Base-by-base conservation (phyloP, 495 filamentous ascomycete genomes). In the Hyaloscypha hepaticicola region DNA sequence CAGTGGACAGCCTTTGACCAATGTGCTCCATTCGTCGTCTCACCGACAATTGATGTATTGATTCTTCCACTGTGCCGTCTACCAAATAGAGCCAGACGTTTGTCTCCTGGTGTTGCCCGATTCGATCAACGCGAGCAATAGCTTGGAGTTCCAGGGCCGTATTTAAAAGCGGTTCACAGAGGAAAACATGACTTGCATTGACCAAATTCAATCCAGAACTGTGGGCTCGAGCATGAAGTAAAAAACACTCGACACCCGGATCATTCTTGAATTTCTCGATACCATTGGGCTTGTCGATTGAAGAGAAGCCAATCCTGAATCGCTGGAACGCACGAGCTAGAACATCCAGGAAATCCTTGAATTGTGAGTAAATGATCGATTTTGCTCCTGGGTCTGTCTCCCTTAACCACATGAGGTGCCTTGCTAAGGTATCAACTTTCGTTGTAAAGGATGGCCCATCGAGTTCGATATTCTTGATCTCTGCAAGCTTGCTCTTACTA, bases 41-140 rank as follows among this genome's bases (percentile, higher is more conserved):
- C 12, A 96, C 92, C 0, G 91, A 93, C 22, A 97, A 83, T 38
- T 93, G 85, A 72, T 97, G 90, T 51, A 99, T 95, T 0, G 88
- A 87, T 73, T 96, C 87, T 68, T 99, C 94, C 2, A 97, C 91
- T 0, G 94, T 96, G 53, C 88, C 90, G 4, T 88, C 86, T 24
- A 96, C 83, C 1, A 97, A 82, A 73, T 99, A 99, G 75, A 97
- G 89, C 89, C 92, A 99, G 5, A 97, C 94, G 2, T 92, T 96
- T 7, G 94, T 99, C 65, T 88, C 81, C 27, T 89, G 86, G 63
- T 87, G 83, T 74, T 99, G 94, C 0, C 94, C 94, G 60, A 99
- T 99, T 41, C 94, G 84, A 73, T 99, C 92, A 0, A 99, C 93
- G 55, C 94, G 88, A 6, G 93, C 92, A 68, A 97, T 96, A 3